Base-by-base conservation (phyloP, 2,329 filamentous ascomycete genomes). In the Fusarium papillatum region DNA sequence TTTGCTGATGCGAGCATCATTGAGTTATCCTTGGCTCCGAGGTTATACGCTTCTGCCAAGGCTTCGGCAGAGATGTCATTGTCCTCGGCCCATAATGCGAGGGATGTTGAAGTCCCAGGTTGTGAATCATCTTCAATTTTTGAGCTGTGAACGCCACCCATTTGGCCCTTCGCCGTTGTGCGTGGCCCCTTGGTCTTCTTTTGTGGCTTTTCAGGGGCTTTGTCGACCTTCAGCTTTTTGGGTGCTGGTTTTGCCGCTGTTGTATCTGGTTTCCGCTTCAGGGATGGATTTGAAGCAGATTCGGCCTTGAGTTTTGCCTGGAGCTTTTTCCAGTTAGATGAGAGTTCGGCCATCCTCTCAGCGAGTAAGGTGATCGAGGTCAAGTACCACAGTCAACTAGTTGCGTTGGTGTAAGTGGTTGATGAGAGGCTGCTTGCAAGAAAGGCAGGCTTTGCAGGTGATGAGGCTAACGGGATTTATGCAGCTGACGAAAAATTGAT, bases 301-400 rank as follows among this genome's bases (percentile, higher is more conserved):
- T 88, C 86, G 48, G 86, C 82, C 80, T 90, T 87, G 78, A 91
- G 85, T 78, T 89, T 89, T 76, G 90, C 89, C 85, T 95, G 93
- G 66, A 96, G 88, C 85, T 90, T 93, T 85, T 95, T 95, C 94
- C 94, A 96, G 82, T 96, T 96, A 66, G 90, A 91, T 16, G 91
- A 93, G 39, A 93, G 84, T 78, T 86, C 86, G 43, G 83, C 83
- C 84, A 85, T 85, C 61, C 39, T 79, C 55, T 69, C 13, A 69
- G 48, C 1, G 13, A 48, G n/a, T 7, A 22, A 34, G 26, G 38
- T 24, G 26, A 17, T 38, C 17, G n/a, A 17, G 31, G n/a, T 38
- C 16, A 26, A 55, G 34, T 62, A 22, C 29, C 22, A 26, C 14
- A 24, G 53, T 48, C 36, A 43, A 5, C 38, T 50, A 38, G 38